Conservation (phyloP, 352 stramenopile species). For the Phytophthora pseudosyringae region DNA sequence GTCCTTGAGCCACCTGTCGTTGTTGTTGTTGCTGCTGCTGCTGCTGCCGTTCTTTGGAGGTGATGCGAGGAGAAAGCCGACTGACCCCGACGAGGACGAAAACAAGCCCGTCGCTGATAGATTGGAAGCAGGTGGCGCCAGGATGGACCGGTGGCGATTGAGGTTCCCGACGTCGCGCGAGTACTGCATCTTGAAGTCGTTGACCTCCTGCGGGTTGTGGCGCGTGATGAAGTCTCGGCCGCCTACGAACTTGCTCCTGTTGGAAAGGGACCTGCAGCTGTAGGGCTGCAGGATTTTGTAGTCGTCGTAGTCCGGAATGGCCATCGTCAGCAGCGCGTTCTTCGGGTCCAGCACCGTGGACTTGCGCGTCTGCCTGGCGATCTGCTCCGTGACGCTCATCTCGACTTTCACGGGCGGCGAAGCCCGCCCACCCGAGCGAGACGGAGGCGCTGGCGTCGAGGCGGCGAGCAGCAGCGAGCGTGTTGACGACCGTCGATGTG, state of each 20-base stretch:
- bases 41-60: slow-evolving; percentile 20
- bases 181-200: slow-evolving; percentile 80
- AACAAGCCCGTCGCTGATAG: slow-evolving; percentile 38
- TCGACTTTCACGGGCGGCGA: slow-evolving; percentile 40
- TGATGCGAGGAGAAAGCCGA: slow-evolving; percentile 28
- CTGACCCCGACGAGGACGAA: slow-evolving; percentile 26
- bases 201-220: slow-evolving; percentile 77
- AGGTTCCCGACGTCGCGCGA: slow-evolving; percentile 74
- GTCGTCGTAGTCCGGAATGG: slow-evolving; percentile 80
- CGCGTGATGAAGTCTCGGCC: slow-evolving; percentile 70
- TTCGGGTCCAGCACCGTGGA: slow-evolving; percentile 75
- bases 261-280: slow-evolving; percentile 70
- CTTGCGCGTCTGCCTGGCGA: slow-evolving; percentile 68
- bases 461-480: slow-evolving; percentile 36
- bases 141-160: slow-evolving; percentile 67
- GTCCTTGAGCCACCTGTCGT: slow-evolving; percentile 23
- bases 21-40: slow-evolving; percentile 17
- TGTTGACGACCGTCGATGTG: slow-evolving; percentile 32
- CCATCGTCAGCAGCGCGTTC: slow-evolving; percentile 71
- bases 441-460: slow-evolving; percentile 25
- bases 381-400: slow-evolving; percentile 78
- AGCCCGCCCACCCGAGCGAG: slow-evolving; percentile 12
- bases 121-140: slow-evolving; percentile 45
- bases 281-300: slow-evolving; percentile 82
- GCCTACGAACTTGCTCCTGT: slow-evolving; percentile 70